Percentiles rank a stretch among this genome's conserved stretches.
Evolutionary conservation across 306 rosid genomes (phyloP).

Genomic region (Potentilla sterilis): DNA sequence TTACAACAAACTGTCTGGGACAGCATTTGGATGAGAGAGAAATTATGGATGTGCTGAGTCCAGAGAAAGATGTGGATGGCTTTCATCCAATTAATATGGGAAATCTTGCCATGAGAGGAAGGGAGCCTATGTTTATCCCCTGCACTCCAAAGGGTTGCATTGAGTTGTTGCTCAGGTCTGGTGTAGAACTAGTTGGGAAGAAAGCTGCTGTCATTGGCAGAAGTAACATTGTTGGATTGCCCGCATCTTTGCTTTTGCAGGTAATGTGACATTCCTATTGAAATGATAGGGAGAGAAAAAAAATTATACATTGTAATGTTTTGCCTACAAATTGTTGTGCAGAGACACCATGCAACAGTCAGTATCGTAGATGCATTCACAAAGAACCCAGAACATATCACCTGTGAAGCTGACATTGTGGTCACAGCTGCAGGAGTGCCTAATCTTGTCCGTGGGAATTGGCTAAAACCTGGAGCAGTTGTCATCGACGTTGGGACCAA

Average conservation of each 20-base stretch:
- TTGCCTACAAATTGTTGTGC: constrained; percentile 24
- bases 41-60: constrained; percentile 49
- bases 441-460: constrained; percentile 76
- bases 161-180: constrained; percentile 81
- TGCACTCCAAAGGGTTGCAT: constrained; percentile 93
- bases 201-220: constrained; percentile 86
- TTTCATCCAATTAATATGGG: constrained; percentile 85
- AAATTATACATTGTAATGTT: background rate
- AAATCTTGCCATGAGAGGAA: constrained; percentile 78
- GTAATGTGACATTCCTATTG: constrained; percentile 27
- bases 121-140: constrained; percentile 84
- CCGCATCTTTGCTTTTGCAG: constrained; percentile 82
- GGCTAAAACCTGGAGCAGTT: constrained; percentile 87
- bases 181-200: constrained; percentile 73
- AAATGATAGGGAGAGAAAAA: background rate
- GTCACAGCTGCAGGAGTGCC: constrained; percentile 92
- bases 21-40: constrained; percentile 83
- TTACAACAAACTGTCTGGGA: constrained; percentile 44
- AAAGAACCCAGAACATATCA: constrained; percentile 60
- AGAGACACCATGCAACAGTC: constrained; percentile 96
- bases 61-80: constrained; percentile 92
- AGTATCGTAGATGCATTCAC: constrained; percentile 74
- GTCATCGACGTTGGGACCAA: constrained; percentile 84
- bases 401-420: constrained; percentile 80
- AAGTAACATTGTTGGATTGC: constrained; percentile 89